Evolutionary conservation across 345 rosid genomes (phyloP).

Genomic region (Populus pruinosa): DNA sequence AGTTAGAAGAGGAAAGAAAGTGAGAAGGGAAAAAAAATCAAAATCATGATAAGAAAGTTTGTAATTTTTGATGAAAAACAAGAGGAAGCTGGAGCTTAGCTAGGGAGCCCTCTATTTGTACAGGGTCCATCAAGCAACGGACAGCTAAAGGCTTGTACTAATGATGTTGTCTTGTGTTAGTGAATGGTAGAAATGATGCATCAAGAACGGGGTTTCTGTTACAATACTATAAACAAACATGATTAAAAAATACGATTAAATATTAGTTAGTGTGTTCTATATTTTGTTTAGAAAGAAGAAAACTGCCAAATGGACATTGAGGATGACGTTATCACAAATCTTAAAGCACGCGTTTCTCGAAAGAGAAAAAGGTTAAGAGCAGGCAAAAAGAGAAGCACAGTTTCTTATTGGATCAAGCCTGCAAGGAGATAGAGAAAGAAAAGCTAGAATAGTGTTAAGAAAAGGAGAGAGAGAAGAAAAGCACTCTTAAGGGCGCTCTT

Average conservation of each 20-base stretch:
- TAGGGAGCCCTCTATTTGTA: conserved; percentile 8
- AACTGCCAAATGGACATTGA: conserved; percentile 4
- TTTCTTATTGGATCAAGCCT: conserved; percentile 34
- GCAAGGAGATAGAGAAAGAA: conserved; percentile 14
- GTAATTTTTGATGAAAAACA: background rate
- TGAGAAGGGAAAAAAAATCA: conserved; percentile 21
- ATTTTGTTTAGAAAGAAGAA: conserved; percentile 2
- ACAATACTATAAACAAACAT: conserved; percentile 10
- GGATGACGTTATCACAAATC: conserved; percentile 35
- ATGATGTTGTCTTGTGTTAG: conserved; percentile 88
- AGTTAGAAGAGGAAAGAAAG: conserved; percentile 6
- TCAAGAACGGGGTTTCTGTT: conserved; percentile 50
- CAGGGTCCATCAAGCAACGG: conserved; percentile 40
- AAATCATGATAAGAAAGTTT: conserved; percentile 16
- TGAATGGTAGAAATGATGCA: conserved; percentile 85
- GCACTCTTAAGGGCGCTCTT: conserved; percentile 20
- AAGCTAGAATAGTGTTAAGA: background rate
- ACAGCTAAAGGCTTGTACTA: conserved; percentile 57
- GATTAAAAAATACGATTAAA: background rate
- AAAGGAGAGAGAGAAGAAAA: conserved; percentile 10
- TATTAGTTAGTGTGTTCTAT: background rate
- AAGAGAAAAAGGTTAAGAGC: conserved; percentile 22
- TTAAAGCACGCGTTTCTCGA: conserved; percentile 39
- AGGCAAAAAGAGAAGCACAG: conserved; percentile 18
- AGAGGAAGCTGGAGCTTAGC: conserved; percentile 22